These are phyloP conservation scores for Akebia trifoliata DNA, from an alignment of 164 flowering plant species.

Conservation along the genomic window DNA sequence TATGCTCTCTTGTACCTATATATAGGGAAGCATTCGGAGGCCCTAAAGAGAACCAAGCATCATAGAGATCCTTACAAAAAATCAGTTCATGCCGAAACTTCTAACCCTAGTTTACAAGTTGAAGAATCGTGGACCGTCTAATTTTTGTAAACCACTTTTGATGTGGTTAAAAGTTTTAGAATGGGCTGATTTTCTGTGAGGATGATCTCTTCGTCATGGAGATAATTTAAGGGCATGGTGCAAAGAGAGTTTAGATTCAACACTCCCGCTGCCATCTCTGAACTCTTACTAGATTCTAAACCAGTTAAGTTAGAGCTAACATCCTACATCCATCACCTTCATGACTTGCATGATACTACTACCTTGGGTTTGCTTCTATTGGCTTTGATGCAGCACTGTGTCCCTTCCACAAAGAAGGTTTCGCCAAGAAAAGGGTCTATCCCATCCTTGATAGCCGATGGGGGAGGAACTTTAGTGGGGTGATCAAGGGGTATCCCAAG, in stretches of 20 bases:
- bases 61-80: no score
- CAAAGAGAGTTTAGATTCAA: slow-evolving; percentile 14
- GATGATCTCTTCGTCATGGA: neutral
- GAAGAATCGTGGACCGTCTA: no score
- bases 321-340: slow-evolving; percentile 8
- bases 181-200: no score
- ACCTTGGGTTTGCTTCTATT: slow-evolving; percentile 10
- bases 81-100: no score
- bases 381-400: slow-evolving; percentile 13
- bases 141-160: no score
- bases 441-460: slow-evolving; percentile 16
- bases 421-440: slow-evolving; percentile 4
- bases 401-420: slow-evolving; percentile 12
- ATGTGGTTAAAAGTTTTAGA: no score
- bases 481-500: slow-evolving; percentile 10
- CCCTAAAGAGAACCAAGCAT: no score
- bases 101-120: no score
- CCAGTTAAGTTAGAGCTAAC: neutral
- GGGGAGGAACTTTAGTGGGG: slow-evolving; percentile 12
- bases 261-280: slow-evolving; percentile 2
- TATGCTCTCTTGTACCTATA: no score
- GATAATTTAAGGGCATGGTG: slow-evolving; percentile 16
- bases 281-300: neutral
- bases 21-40: no score
- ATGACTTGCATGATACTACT: slow-evolving; percentile 12